Base-by-base conservation (phyloP, 352 stramenopile genomes). In the Pythium scleroteichum region DNA sequence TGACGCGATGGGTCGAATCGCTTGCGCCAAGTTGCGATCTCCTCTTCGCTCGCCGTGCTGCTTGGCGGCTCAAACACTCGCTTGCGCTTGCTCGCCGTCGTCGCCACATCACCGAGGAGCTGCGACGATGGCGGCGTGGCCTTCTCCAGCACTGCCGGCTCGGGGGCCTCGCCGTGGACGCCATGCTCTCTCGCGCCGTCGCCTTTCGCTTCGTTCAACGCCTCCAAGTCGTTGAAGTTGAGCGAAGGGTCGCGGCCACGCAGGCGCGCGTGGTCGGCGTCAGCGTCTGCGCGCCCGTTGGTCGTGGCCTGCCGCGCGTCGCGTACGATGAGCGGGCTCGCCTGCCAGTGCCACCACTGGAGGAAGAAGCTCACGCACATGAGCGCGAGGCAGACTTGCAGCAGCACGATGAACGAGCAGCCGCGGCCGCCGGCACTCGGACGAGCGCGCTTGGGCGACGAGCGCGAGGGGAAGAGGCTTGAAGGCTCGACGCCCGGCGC, bases 1-100 rank as follows among this genome's bases (percentile, higher is more conserved):
- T 92, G 80, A 19, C 50, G 41, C 9, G 69, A 54, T n/a, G 81
- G 65, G 33, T 85, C 63, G 53, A 84, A 88, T 3, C 67, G 69
- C 38, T 68, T 32, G 20, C 80, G 67, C 24, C 80, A 75, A 33
- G 48, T 47, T 19, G 62, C 54, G 45, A 82, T 71, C 47, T 82
- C 74, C 12, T 71, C 65, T 5, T 68, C 59, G 23, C 48, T 74
- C 8, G 71, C 62, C 16, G 53, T 54, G 7, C 32, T 41, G 35
- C 46, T 64, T 0, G 76, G 68, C 14, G 69, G 72, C 39, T 64
- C 52, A 12, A 75, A 77, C 23, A 61, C 53, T 2, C 53, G 53
- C 29, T 50, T 40, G 35, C 10, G 20, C 46, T 32, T 33, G 23
- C 5, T 38, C 6, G 4, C 14, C n/a, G 26, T 17, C 8, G 23